Evolutionary conservation across 306 rosid species (phyloP).

Genomic region (Sechiopsis laciniata): DNA sequence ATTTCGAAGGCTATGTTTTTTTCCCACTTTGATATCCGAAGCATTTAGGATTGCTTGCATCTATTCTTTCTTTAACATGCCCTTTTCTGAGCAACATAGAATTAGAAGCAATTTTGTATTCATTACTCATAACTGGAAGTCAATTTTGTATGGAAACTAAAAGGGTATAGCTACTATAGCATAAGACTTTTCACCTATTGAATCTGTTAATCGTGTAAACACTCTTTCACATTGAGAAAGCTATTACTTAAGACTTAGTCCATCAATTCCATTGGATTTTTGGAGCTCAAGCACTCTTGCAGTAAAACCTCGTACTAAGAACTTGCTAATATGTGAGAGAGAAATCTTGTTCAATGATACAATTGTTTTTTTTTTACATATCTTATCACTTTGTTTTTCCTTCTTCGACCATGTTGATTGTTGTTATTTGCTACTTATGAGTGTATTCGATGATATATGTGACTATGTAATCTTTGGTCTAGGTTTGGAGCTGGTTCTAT

Average conservation of each 20-base stretch:
- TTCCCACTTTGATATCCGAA: conserved; percentile 8
- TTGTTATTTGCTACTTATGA: not conserved
- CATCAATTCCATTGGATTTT: not conserved
- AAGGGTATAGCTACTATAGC: no score
- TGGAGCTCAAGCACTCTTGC: not conserved
- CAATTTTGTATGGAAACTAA: not conserved
- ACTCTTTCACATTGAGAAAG: not conserved
- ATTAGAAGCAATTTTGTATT: no score
- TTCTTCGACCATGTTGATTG: not conserved
- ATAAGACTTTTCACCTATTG: no score
- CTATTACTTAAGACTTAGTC: not conserved
- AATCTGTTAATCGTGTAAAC: not conserved
- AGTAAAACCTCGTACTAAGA: not conserved
- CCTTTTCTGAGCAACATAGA: not conserved
- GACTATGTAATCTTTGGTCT: not conserved
- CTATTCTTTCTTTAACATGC: not conserved
- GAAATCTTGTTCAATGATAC: not conserved
- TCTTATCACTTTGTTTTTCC: not conserved
- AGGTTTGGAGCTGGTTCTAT: not conserved
- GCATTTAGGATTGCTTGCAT: conserved; percentile 4
- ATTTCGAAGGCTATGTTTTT: not conserved
- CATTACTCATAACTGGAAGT: not conserved
- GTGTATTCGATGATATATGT: not conserved
- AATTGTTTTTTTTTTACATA: not conserved
- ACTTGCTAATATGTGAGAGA: no score